phyloP scores from a whole-genome alignment of 1,284 basidiomycete genomes.

The Exobasidium cylindrosporum region DNA sequence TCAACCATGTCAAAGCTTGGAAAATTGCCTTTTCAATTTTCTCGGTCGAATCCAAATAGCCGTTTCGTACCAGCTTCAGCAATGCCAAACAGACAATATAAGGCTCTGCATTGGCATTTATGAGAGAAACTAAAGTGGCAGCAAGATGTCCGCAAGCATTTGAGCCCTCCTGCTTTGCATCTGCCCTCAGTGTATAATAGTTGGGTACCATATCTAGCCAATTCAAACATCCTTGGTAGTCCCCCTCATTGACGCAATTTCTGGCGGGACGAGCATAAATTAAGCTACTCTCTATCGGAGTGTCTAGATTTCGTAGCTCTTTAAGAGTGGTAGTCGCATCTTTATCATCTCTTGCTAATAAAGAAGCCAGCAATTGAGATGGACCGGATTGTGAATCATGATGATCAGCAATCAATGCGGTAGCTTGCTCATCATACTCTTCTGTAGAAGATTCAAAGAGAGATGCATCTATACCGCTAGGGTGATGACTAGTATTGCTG shows the following conservation, averaged over 20 bases:
- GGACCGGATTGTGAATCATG: background rate
- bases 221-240: background rate
- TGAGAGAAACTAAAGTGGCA: background rate
- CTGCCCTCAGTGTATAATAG: background rate
- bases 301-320: background rate
- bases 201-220: background rate
- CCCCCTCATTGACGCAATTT: background rate
- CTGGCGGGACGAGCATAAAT: background rate
- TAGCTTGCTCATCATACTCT: background rate
- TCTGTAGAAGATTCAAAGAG: background rate
- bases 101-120: background rate
- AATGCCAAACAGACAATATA: background rate
- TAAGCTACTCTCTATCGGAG: background rate
- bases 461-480: background rate
- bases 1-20: background rate
- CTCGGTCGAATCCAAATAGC: background rate
- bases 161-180: background rate
- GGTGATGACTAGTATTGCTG: background rate
- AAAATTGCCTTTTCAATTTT: background rate
- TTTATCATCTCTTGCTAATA: background rate
- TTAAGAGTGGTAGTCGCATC: background rate
- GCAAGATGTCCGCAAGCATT: background rate
- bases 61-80: background rate
- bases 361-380: background rate
- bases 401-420: background rate